Base-by-base conservation (phyloP, 768 basidiomycete genomes). In the Rhizopogon vulgaris region DNA sequence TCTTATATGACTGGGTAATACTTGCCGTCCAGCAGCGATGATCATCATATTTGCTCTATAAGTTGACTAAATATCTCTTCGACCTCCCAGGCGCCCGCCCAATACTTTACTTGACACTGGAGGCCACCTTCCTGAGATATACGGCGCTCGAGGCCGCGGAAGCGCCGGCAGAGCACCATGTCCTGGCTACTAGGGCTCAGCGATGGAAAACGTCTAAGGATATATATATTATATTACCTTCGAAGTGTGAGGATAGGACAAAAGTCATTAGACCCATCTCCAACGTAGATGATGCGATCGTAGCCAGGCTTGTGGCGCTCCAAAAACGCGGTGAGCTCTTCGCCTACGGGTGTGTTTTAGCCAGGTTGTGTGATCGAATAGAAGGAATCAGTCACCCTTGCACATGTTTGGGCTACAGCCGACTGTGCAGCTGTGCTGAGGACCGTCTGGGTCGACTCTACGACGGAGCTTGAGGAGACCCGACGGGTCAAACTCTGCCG, bases 381-480 rank as follows among this genome's bases (percentile, higher is more conserved):
- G 12, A 5, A 42, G 28, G 22, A n/a, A n/a, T 14, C 17, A 52
- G 18, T 14, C 17, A 52, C 91, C 92, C 75, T 99, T 99, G 77
- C 96, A 99, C 94, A 99, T 96, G 74, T 99, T 98, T 12, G 85
- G 80, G 52, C 85, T 84, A 73, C 96, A 99, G 6, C 95, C 95
- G 48, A 95, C 78, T 40, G 73, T 73, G 70, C 96, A 99, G 6
- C 62, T 64, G 67, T 98, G 96, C 53, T 92, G 92, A 1, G 83
- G 83, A 1, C 82, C 89, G 18, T 71, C 58, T 10, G 90, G 89
- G 53, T 85, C 86, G 39, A 97, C 74, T 40, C 87, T 78, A 12
- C 94, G 78, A 28, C 80, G 77, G 42, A 99, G 71, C 52, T 84
- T 80, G 50, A 98, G 82, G 6, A 88, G 73, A 34, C 88, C 83